phyloP scores from a whole-genome alignment of 202 grass and related monocot genomes.

The Brachypodium distachyon region DNA sequence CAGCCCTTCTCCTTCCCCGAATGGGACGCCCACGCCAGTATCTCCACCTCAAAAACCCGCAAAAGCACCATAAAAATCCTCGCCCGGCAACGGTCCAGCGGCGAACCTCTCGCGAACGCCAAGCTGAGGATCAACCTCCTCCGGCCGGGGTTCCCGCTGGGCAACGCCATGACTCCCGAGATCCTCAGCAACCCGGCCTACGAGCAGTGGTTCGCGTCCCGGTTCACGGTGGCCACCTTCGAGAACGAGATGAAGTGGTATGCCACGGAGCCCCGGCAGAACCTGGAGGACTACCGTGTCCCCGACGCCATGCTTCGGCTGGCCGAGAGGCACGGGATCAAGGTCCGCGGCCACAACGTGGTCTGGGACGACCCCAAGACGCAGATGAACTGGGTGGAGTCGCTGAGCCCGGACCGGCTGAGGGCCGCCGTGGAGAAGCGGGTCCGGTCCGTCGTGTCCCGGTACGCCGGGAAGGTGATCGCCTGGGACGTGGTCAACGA shows the following conservation, averaged over 20 bases:
- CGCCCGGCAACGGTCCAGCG: not conserved
- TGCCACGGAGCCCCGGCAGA: slow-evolving; percentile 25
- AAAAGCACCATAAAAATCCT: not conserved
- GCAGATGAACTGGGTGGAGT: slow-evolving; percentile 45
- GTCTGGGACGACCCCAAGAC: slow-evolving; percentile 48
- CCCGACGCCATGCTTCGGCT: not conserved
- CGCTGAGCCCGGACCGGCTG: slow-evolving; percentile 5
- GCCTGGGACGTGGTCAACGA: slow-evolving; percentile 76
- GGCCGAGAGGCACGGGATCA: not conserved
- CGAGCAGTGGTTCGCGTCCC: slow-evolving; percentile 76
- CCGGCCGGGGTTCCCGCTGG: not conserved
- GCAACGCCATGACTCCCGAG: not conserved
- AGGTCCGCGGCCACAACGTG: slow-evolving; percentile 66
- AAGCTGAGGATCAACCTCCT: not conserved
- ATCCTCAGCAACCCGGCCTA: slow-evolving; percentile 24
- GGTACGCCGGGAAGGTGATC: slow-evolving; percentile 49
- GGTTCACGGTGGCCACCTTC: slow-evolving; percentile 68
- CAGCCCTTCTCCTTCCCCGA: slow-evolving; percentile 49
- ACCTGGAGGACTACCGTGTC: not conserved
- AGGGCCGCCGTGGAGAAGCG: slow-evolving; percentile 10
- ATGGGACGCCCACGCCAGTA: slow-evolving; percentile 35
- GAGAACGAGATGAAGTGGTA: slow-evolving; percentile 99
- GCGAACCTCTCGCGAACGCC: not conserved
- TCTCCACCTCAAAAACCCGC: not conserved
- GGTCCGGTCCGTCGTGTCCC: slow-evolving; percentile 26